These are phyloP conservation scores for Comarum palustre DNA, from an alignment of 306 rosid genomes.

Conservation along the genomic window DNA sequence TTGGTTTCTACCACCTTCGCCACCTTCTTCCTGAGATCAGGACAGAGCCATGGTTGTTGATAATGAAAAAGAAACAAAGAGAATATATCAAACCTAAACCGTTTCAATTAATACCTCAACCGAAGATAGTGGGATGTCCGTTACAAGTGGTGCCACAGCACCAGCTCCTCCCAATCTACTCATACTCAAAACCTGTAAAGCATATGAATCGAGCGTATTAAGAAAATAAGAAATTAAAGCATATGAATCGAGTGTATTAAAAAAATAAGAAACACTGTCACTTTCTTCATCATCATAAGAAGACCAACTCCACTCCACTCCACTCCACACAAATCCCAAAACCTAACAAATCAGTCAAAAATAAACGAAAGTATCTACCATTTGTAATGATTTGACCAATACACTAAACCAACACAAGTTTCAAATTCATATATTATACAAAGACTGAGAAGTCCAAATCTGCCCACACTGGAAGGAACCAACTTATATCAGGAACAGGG, in stretches of 20 bases:
- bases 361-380: neutral
- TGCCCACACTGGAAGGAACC: constrained; percentile 17
- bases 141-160: constrained; percentile 94
- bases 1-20: constrained; percentile 81
- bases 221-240: constrained; percentile 22
- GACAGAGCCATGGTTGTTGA: constrained; percentile 15
- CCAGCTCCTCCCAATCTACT: constrained; percentile 98
- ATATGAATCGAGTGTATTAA: constrained; percentile 20
- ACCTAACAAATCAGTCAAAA: constrained; percentile 17
- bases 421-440: constrained; percentile 9
- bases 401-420: neutral
- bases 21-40: constrained; percentile 59
- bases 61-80: constrained; percentile 5
- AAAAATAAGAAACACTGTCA: neutral
- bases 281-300: constrained; percentile 17
- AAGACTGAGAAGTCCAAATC: constrained; percentile 20
- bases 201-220: constrained; percentile 20
- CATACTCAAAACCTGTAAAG: constrained; percentile 92
- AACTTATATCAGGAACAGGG: constrained; percentile 3
- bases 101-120: constrained; percentile 58
- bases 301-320: constrained; percentile 16
- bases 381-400: neutral
- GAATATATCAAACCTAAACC: neutral
- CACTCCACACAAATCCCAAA: neutral
- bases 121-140: constrained; percentile 85